Evolutionary conservation across 78 protist species (phyloP).

Genomic region (Dictyostelium firmibasis): DNA sequence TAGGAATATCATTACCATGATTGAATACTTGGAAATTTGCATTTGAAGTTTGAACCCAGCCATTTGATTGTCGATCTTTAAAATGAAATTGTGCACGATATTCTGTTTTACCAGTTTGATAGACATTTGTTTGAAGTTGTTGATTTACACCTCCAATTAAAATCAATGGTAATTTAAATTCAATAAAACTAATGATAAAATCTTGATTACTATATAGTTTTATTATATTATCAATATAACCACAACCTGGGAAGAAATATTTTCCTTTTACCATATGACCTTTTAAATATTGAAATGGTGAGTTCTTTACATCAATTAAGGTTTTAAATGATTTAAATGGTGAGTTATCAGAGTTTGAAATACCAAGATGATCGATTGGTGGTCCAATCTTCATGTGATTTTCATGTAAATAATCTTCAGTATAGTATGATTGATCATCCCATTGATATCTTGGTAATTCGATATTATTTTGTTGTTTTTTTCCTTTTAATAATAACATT

Average conservation of each 20-base stretch:
- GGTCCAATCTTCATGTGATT: background rate
- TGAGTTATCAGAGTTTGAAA: background rate
- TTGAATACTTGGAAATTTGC: background rate
- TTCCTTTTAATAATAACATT: too few relatives aligned
- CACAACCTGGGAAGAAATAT: conserved; percentile 36
- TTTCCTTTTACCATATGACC: conserved; percentile 45
- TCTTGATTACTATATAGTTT: background rate
- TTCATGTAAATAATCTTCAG: background rate
- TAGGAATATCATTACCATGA: background rate
- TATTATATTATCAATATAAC: conserved; percentile 18
- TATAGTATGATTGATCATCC: conserved; percentile 5
- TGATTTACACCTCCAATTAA: background rate
- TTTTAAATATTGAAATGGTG: conserved; percentile 25
- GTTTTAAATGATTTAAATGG: conserved; percentile 15
- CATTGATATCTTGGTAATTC: background rate
- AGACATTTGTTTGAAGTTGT: background rate
- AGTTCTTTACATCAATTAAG: background rate
- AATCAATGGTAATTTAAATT: conserved; percentile 4
- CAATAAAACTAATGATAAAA: background rate
- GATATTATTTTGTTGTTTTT: too few relatives aligned
- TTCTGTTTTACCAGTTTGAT: background rate
- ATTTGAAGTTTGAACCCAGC: background rate
- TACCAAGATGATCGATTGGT: background rate
- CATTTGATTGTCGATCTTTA: background rate
- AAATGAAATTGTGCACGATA: background rate